Conservation (phyloP, 371 early-diverging fungal species). For the Neoconidiobolus thromboides region DNA sequence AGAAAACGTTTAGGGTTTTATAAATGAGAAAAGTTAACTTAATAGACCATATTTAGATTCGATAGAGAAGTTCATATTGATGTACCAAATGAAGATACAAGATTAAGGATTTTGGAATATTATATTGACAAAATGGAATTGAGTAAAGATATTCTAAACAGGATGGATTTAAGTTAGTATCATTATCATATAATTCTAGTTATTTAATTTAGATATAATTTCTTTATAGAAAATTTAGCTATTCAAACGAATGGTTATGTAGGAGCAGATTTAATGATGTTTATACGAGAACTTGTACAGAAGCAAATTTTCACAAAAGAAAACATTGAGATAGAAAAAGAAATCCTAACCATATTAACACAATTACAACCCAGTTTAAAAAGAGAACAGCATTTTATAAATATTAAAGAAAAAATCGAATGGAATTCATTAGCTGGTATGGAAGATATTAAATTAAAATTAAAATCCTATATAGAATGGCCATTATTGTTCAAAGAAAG, state of each 20-base stretch:
- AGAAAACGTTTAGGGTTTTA: no score
- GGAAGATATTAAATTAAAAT: slow-evolving; percentile 67
- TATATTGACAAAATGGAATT: not conserved
- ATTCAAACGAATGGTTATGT: slow-evolving; percentile 88
- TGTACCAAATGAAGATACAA: not conserved
- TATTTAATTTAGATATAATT: not conserved
- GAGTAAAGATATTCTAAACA: no score
- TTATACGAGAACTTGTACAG: slow-evolving; percentile 61
- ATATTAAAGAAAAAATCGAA: no score
- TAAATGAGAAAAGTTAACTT: no score
- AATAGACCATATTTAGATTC: no score
- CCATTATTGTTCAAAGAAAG: slow-evolving; percentile 58
- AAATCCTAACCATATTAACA: no score
- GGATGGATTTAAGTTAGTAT: not conserved
- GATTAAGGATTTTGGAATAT: not conserved
- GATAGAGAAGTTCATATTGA: not conserved
- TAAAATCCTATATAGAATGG: slow-evolving; percentile 92
- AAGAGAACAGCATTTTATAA: no score
- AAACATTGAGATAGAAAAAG: no score
- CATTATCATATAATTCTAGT: not conserved
- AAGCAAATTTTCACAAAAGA: no score
- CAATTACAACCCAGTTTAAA: no score
- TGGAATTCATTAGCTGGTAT: slow-evolving; percentile 62
- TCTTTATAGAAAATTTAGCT: slow-evolving; percentile 33
- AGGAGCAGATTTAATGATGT: slow-evolving; percentile 85